These are phyloP conservation scores for Colletotrichum sidae DNA, from an alignment of 2,329 filamentous ascomycete species.

Conservation along the genomic window DNA sequence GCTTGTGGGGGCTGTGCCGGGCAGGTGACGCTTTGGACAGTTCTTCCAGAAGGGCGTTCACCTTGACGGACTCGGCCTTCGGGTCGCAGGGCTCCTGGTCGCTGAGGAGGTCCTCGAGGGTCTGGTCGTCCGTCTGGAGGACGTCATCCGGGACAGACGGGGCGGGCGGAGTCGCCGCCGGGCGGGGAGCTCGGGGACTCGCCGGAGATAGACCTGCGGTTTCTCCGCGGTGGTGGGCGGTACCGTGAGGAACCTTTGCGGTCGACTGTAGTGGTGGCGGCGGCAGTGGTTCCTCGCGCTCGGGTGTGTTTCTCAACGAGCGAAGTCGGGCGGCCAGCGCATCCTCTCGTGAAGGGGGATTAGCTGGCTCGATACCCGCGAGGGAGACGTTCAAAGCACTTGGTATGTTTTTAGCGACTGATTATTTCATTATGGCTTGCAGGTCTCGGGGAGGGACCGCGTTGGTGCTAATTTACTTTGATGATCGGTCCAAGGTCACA, in stretches of 20 bases:
- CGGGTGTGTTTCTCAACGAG: constrained; percentile 57
- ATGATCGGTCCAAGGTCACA: constrained; percentile 42
- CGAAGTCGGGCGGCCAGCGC: constrained; percentile 63
- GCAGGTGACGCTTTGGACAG: constrained; percentile 42
- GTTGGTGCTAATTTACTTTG: constrained; percentile 51
- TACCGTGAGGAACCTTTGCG: constrained; percentile 16
- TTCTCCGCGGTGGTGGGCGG: not conserved
- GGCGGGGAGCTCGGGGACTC: not conserved
- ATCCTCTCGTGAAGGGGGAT: constrained; percentile 61
- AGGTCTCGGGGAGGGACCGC: not conserved
- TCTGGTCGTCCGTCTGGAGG: constrained; percentile 62
- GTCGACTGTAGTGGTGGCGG: constrained; percentile 17
- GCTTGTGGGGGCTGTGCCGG: constrained; percentile 1
- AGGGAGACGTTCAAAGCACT: constrained; percentile 44
- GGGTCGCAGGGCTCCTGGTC: constrained; percentile 49
- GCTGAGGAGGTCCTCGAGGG: constrained; percentile 63
- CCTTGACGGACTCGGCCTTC: constrained; percentile 44
- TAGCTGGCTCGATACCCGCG: constrained; percentile 55
- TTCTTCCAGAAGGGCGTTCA: constrained; percentile 51
- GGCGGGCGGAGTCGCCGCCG: constrained; percentile 8
- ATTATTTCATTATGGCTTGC: not conserved
- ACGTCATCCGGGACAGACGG: constrained; percentile 38
- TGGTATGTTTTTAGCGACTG: constrained; percentile 29
- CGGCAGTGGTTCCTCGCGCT: constrained; percentile 39
- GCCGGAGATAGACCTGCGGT: constrained; percentile 8